A percentile compares a stretch with the other conserved stretches of the same genome.
Conservation (phyloP, 2,329 filamentous ascomycete species). For the Periconia sp. region DNA sequence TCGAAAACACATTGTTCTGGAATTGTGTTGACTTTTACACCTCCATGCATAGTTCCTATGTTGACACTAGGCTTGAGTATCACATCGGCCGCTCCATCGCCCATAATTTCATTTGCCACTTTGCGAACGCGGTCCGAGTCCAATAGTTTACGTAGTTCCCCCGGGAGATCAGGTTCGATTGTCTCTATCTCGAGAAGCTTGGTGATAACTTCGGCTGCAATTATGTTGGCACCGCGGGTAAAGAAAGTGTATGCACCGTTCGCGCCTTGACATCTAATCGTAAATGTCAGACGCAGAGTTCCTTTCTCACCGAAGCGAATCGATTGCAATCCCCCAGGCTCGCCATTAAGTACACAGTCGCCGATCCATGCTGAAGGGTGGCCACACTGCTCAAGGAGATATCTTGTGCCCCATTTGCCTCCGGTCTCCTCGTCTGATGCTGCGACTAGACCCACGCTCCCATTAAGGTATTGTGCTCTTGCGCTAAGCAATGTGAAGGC, state of each 20-base stretch:
- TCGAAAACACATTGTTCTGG: slow-evolving; percentile 47
- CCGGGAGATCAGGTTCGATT: slow-evolving; percentile 31
- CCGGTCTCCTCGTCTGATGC: slow-evolving; percentile 52
- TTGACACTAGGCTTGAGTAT: slow-evolving; percentile 44
- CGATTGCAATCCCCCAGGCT: slow-evolving; percentile 47
- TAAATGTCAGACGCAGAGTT: slow-evolving; percentile 48
- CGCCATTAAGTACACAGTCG: slow-evolving; percentile 48
- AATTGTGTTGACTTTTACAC: slow-evolving; percentile 53
- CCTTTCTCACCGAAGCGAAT: slow-evolving; percentile 53
- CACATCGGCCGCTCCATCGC: slow-evolving; percentile 40
- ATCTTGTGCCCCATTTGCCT: slow-evolving; percentile 45
- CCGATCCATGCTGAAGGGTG: slow-evolving; percentile 45
- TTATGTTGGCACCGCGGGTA: slow-evolving; percentile 46
- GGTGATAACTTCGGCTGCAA: slow-evolving; percentile 39
- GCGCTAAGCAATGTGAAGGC: slow-evolving; percentile 43
- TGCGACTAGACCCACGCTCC: slow-evolving; percentile 30
- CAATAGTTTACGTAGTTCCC: slow-evolving; percentile 35
- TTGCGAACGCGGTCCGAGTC: slow-evolving; percentile 33
- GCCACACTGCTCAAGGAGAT: slow-evolving; percentile 41
- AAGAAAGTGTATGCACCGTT: slow-evolving; percentile 52
- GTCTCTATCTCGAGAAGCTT: slow-evolving; percentile 37
- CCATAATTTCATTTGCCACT: slow-evolving; percentile 46
- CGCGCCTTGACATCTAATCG: slow-evolving; percentile 38
- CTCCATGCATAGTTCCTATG: slow-evolving; percentile 47
- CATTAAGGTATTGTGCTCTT: slow-evolving; percentile 2